phyloP scores from a whole-genome alignment of 2,329 filamentous ascomycete genomes.

The Colletotrichum noveboracense region DNA sequence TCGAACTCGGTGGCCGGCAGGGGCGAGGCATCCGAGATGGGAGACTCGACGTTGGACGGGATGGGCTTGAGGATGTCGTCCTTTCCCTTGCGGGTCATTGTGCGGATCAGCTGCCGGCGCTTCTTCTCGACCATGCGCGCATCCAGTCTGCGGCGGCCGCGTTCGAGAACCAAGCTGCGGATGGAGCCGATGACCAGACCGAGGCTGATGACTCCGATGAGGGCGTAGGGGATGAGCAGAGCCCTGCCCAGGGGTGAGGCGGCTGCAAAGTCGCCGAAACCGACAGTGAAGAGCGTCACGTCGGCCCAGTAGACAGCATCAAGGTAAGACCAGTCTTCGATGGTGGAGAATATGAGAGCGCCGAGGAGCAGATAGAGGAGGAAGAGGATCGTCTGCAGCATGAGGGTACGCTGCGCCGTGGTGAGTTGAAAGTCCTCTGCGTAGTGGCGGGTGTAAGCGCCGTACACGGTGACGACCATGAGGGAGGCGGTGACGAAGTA shows the following conservation, averaged over 20 bases:
- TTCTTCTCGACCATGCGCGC: slow-evolving; percentile 66
- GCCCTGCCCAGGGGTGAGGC: slow-evolving; percentile 64
- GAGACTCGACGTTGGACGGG: slow-evolving; percentile 1
- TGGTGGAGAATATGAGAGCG: slow-evolving; percentile 73
- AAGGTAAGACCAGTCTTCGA: slow-evolving; percentile 78
- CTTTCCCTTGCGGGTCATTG: slow-evolving; percentile 49
- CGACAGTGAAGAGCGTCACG: slow-evolving; percentile 70
- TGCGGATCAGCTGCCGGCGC: slow-evolving; percentile 51
- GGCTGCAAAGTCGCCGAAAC: slow-evolving; percentile 62
- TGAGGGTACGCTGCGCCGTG: slow-evolving; percentile 82
- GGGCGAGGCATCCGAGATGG: not conserved
- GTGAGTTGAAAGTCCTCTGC: slow-evolving; percentile 80
- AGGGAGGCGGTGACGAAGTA: slow-evolving; percentile 82
- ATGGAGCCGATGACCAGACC: slow-evolving; percentile 85
- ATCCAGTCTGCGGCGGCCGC: slow-evolving; percentile 58
- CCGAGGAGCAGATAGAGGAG: slow-evolving; percentile 82
- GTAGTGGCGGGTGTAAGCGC: slow-evolving; percentile 74
- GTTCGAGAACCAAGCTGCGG: slow-evolving; percentile 67
- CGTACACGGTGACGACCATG: slow-evolving; percentile 80
- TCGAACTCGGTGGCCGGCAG: slow-evolving; percentile 50
- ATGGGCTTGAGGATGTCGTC: slow-evolving; percentile 58
- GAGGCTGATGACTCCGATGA: slow-evolving; percentile 83
- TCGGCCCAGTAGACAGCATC: slow-evolving; percentile 84
- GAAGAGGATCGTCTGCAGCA: slow-evolving; percentile 88
- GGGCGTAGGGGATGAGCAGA: slow-evolving; percentile 81